These are phyloP conservation scores for Trichoderma sp. DNA, from an alignment of 2,329 filamentous ascomycete species.

Conservation along the genomic window DNA sequence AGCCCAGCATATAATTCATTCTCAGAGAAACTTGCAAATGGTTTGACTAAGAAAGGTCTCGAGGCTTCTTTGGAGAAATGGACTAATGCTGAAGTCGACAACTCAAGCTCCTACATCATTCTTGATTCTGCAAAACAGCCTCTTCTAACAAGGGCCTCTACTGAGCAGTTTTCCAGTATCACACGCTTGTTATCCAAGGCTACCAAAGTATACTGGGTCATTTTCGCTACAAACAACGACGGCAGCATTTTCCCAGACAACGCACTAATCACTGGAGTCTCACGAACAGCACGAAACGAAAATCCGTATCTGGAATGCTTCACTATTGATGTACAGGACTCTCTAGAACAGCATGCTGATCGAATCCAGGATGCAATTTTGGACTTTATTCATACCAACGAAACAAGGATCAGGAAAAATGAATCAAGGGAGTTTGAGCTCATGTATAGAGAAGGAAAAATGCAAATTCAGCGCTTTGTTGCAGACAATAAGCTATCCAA, in stretches of 20 bases:
- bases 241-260: background rate
- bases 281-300: constrained; percentile 10
- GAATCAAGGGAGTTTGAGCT: background rate
- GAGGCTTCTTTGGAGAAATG: background rate
- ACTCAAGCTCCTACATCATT: background rate
- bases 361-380: background rate
- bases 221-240: background rate
- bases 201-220: constrained; percentile 7
- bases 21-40: background rate
- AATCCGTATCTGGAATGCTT: constrained; percentile 10
- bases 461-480: constrained; percentile 12
- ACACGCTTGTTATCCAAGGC: background rate
- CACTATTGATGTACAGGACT: constrained; percentile 16
- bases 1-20: background rate
- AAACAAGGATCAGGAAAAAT: background rate
- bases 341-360: background rate
- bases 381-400: background rate
- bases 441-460: background rate
- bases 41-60: background rate
- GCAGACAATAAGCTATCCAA: background rate
- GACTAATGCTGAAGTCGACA: background rate
- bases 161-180: background rate
- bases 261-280: constrained; percentile 6
- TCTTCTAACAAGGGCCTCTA: background rate
- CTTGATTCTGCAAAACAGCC: background rate